A percentile compares a stretch with the other conserved stretches of the same genome.
These are phyloP conservation scores for Lasiodiplodia citricola DNA, from an alignment of 2,329 filamentous ascomycete species.

Conservation along the genomic window DNA sequence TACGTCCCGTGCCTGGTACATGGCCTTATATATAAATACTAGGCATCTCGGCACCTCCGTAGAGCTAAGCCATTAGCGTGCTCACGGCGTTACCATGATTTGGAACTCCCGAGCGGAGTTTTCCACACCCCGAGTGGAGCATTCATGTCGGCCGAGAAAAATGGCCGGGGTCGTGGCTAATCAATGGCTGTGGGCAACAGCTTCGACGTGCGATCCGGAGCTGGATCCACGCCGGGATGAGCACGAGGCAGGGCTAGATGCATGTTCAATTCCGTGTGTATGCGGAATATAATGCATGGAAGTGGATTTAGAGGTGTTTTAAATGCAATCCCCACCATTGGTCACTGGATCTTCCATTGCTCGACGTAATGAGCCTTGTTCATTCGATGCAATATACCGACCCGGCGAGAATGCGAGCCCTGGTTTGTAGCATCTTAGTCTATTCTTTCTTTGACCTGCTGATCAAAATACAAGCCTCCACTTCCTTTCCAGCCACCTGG, in stretches of 20 bases:
- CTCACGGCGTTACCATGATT: background rate
- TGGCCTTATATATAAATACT: background rate
- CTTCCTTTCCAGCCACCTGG: background rate
- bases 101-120: background rate
- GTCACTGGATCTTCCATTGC: background rate
- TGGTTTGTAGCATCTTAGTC: background rate
- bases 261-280: background rate
- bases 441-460: background rate
- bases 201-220: background rate
- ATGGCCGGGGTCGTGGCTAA: background rate
- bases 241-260: background rate
- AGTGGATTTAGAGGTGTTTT: background rate
- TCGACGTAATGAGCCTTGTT: background rate
- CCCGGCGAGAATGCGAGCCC: background rate
- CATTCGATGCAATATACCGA: background rate
- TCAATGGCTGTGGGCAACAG: background rate
- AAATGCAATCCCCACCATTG: background rate
- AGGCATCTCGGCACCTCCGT: conserved; percentile 2
- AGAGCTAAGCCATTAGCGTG: conserved; percentile 7
- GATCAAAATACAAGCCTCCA: background rate
- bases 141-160: background rate
- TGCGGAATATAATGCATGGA: background rate
- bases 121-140: background rate
- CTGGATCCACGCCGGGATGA: background rate
- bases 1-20: background rate